Evolutionary conservation across 2,329 filamentous ascomycete species (phyloP).

Genomic region (Pestalotiopsis sp.): DNA sequence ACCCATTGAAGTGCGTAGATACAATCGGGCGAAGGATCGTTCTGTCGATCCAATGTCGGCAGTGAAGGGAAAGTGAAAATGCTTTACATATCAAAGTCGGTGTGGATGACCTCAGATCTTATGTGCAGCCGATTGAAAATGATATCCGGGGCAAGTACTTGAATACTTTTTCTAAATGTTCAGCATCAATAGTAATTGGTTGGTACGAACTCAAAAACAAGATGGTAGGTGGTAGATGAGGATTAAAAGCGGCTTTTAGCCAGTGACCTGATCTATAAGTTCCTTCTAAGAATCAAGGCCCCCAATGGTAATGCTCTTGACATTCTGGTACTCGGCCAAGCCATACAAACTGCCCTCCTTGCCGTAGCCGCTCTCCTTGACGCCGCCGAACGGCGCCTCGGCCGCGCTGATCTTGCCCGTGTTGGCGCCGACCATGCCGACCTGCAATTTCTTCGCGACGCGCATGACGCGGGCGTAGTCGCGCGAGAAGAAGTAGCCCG

Average conservation of each 20-base stretch:
- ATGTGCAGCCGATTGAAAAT: too few relatives aligned
- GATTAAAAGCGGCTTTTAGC: too few relatives aligned
- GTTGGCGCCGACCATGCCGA: slow-evolving; percentile 87
- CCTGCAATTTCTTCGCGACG: slow-evolving; percentile 72
- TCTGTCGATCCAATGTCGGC: neutral
- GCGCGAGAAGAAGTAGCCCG: slow-evolving; percentile 87
- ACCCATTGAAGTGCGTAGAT: too few relatives aligned
- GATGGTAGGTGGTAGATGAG: too few relatives aligned
- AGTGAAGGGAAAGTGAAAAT: neutral
- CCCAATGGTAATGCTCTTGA: slow-evolving; percentile 65
- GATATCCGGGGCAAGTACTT: too few relatives aligned
- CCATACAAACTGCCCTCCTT: slow-evolving; percentile 78
- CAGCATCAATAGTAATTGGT: too few relatives aligned
- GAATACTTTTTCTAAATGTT: too few relatives aligned
- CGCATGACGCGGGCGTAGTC: slow-evolving; percentile 62
- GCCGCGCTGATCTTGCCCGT: slow-evolving; percentile 67
- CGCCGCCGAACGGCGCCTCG: slow-evolving; percentile 71
- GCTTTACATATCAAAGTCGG: neutral
- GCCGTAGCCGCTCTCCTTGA: slow-evolving; percentile 82
- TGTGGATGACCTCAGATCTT: neutral
- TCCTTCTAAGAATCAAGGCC: slow-evolving; percentile 28
- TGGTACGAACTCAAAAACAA: too few relatives aligned
- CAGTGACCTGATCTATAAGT: too few relatives aligned
- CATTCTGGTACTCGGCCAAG: slow-evolving; percentile 73
- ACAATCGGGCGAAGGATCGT: neutral